Base-by-base conservation (phyloP, 2,329 filamentous ascomycete species). In the Fusarium drepaniforme region DNA sequence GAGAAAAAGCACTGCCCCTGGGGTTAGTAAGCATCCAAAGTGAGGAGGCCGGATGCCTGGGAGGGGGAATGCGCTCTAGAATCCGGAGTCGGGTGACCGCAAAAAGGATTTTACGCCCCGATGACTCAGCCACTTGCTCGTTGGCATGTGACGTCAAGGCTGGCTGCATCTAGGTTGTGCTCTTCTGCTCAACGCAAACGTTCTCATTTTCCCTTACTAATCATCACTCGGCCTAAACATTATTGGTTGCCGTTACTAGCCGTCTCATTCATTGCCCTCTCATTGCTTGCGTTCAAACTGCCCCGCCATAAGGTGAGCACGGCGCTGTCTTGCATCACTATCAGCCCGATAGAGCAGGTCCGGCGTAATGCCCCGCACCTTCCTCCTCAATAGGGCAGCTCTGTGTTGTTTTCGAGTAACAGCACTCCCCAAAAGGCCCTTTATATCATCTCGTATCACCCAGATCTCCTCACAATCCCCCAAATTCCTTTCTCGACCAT, bases 361-460 rank as follows among this genome's bases (percentile, higher is more conserved):
- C 74, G 72, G 73, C 76, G 79, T 75, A 77, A 87, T 87, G 86
- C 86, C 86, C 86, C 86, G 85, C 86, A 86, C 83, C 79, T 80
- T 78, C 73, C 76, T 83, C 77, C 78, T 83, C 70, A 77, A 81
- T 75, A 76, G 74, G 78, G 78, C 78, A 75, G 69, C 79, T 76
- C 68, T 80, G 64, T 72, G 75, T 71, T 77, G 70, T 68, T 70
- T 71, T 76, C 75, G 70, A 77, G 68, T 68, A 71, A 75, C 66
- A 65, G 59, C 66, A 67, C 66, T 74, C 73, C 69, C 72, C 71
- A 78, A 74, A 75, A 78, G 75, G 64, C 70, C 75, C 68, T 76
- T 78, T 68, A 70, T 75, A 74, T 73, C 73, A 67, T 74, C 76
- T 58, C 77, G 66, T 66, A 49, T 75, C 71, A 64, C 62, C 67